A percentile compares a stretch with the other conserved stretches of the same genome.
phyloP scores from a whole-genome alignment of 148 eudicot genomes.

The Rhododendron kiyosumense region DNA sequence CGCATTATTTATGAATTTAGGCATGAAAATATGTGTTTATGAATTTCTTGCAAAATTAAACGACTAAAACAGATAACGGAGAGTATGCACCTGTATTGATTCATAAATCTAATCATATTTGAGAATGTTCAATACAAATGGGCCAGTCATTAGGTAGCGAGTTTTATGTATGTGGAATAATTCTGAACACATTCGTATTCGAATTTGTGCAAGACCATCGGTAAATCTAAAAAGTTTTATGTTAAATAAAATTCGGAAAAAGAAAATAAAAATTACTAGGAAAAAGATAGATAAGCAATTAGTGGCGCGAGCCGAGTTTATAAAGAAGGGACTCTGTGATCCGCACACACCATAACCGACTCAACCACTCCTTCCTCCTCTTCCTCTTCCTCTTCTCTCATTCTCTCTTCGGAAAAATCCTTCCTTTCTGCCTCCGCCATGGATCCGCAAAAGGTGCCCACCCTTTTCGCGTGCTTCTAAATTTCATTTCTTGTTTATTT shows the following conservation, averaged over 20 bases:
- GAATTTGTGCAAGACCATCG: neutral
- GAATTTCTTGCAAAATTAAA: too few relatives aligned
- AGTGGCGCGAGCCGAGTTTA: neutral
- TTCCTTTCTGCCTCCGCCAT: slow-evolving; percentile 16
- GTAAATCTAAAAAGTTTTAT: too few relatives aligned
- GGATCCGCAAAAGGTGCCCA: slow-evolving; percentile 63
- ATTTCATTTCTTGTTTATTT: neutral
- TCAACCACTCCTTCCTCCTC: neutral
- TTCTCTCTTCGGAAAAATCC: neutral
- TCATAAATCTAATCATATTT: neutral
- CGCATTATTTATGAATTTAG: too few relatives aligned
- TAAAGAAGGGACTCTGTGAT: neutral
- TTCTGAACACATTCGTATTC: neutral
- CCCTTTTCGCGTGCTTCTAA: neutral
- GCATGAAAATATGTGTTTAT: too few relatives aligned
- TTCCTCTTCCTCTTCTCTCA: neutral
- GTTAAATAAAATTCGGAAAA: neutral
- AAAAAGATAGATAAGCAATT: too few relatives aligned
- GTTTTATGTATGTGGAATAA: too few relatives aligned
- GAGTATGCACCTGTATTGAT: too few relatives aligned
- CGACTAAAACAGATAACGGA: too few relatives aligned
- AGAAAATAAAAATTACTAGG: neutral
- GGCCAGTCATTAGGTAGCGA: neutral
- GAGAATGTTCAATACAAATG: neutral
- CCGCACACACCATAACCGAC: neutral